phyloP scores from a whole-genome alignment of 768 basidiomycete genomes.

The Tylopilus rubrobrunneus region DNA sequence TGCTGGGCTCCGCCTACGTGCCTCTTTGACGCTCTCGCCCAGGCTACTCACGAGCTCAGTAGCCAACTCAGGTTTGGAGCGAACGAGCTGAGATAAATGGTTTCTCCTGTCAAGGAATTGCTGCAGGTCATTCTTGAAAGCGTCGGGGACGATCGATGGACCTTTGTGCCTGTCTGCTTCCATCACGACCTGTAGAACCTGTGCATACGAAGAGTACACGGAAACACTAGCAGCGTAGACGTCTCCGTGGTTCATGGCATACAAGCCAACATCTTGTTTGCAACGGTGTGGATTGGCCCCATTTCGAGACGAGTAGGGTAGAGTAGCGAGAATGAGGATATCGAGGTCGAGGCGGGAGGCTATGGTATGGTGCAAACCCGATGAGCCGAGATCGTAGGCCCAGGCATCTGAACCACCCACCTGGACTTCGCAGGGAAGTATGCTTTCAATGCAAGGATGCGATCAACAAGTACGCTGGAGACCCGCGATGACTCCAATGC shows the following conservation, averaged over 20 bases:
- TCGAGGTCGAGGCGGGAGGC: constrained; percentile 91
- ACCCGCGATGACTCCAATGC: constrained; percentile 41
- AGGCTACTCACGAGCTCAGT: constrained; percentile 78
- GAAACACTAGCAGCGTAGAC: constrained; percentile 95
- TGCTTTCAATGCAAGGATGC: constrained; percentile 54
- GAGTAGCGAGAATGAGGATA: constrained; percentile 89
- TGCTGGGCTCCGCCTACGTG: constrained; percentile 78
- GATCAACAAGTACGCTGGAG: constrained; percentile 44
- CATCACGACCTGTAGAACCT: constrained; percentile 84
- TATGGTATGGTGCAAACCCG: constrained; percentile 92
- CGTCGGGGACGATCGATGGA: constrained; percentile 84
- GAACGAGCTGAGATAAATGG: constrained; percentile 90
- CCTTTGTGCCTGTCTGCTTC: constrained; percentile 91
- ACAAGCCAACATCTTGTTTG: constrained; percentile 95
- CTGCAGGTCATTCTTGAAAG: constrained; percentile 89
- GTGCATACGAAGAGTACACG: constrained; percentile 92
- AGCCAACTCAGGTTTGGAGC: constrained; percentile 75
- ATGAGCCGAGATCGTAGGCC: constrained; percentile 95
- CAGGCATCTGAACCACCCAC: constrained; percentile 98
- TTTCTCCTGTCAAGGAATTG: constrained; percentile 95
- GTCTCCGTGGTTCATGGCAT: constrained; percentile 98
- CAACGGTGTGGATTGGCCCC: constrained; percentile 65
- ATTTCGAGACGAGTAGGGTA: constrained; percentile 81
- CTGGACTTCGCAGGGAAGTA: constrained; percentile 69
- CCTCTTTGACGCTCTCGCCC: constrained; percentile 81